Evolutionary conservation across 495 filamentous ascomycete genomes (phyloP), one percentile per base, ranked within the genome.

Genomic region (Xylaria intraflava): DNA sequence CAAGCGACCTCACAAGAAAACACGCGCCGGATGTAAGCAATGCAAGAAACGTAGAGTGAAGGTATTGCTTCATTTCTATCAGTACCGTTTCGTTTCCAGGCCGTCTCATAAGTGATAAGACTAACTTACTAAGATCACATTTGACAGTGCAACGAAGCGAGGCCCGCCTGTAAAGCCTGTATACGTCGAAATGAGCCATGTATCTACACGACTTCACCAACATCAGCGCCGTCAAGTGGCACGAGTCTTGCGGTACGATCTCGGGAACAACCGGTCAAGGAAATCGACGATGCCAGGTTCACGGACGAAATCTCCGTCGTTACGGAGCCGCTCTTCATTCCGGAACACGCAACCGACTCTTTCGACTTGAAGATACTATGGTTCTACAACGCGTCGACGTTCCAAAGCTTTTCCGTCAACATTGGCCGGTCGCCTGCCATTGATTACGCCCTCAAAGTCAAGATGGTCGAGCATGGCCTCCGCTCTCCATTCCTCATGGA

Each of bases 401-500:
- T 60, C 60, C 50, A 55, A 8, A 71, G 66, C 50, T 71, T 76
- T 55, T 65, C 68, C 29, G 66, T 69, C 35, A 56, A 70, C 23
- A 44, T 57, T 26, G 62, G 66, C 8, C 56, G 55, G 2, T 61
- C 64, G 6, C 47, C 60, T 19, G 36, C 42, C 5, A 56, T 77
- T 43, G 65, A 71, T 47, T 49, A 69, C 40, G 56, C 72, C 46
- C 62, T 80, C 17, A 61, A 65, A 41, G 64, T 71, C n/a, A 68
- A 65, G 12, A 46, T 78, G 12, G 67, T 75, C 36, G 66, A 77
- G 46, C 67, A 75, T 20, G 76, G 74, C 38, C 75, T 76, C 46
- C 55, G 65, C 40, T 68, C 65, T 27, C 73, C 72, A 1, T 80
- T 76, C 42, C 66, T 80, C n/a, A 72, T 80, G 69, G 62, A 79